phyloP scores from a whole-genome alignment of 2,329 filamentous ascomycete genomes.

The Sphaerulina populicola region DNA sequence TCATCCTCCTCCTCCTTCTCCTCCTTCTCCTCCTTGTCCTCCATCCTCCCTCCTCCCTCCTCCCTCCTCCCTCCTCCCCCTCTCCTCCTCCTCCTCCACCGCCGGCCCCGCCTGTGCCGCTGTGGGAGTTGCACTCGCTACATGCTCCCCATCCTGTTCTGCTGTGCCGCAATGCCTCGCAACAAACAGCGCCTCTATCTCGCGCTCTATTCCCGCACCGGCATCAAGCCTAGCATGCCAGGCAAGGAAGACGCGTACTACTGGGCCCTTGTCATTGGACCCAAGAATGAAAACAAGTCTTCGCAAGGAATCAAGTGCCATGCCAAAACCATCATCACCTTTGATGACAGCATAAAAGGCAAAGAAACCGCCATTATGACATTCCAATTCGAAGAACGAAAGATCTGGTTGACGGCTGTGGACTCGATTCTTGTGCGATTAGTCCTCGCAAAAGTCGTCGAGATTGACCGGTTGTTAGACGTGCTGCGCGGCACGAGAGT shows the following conservation, averaged over 20 bases:
- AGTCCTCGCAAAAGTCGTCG: constrained; percentile 4
- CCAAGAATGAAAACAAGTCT: constrained; percentile 6
- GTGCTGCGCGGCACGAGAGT: constrained; percentile 3
- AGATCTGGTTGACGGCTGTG: constrained; percentile 3
- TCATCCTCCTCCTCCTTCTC: too few species aligned
- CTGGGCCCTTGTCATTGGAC: constrained; percentile 4
- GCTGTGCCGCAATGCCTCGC: constrained; percentile 5
- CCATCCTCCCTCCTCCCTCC: too few species aligned
- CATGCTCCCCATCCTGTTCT: neutral
- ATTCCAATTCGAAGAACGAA: constrained; percentile 3
- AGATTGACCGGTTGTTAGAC: constrained; percentile 3
- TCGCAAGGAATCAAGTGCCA: constrained; percentile 7
- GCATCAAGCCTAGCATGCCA: constrained; percentile 1
- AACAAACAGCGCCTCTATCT: constrained; percentile 8
- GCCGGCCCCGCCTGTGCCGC: too few species aligned
- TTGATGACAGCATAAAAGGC: constrained; percentile 3
- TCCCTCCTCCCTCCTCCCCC: too few species aligned
- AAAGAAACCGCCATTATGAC: neutral
- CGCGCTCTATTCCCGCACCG: constrained; percentile 1
- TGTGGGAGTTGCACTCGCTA: neutral
- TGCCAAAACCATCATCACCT: constrained; percentile 1
- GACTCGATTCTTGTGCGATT: constrained; percentile 4
- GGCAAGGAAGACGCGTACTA: constrained; percentile 7
- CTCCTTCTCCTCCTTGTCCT: neutral
- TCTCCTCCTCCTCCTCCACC: too few species aligned